A percentile compares a stretch with the other conserved stretches of the same genome.
Conservation (phyloP, 139 green algal species). For the Tetradesmus obliquus region DNA sequence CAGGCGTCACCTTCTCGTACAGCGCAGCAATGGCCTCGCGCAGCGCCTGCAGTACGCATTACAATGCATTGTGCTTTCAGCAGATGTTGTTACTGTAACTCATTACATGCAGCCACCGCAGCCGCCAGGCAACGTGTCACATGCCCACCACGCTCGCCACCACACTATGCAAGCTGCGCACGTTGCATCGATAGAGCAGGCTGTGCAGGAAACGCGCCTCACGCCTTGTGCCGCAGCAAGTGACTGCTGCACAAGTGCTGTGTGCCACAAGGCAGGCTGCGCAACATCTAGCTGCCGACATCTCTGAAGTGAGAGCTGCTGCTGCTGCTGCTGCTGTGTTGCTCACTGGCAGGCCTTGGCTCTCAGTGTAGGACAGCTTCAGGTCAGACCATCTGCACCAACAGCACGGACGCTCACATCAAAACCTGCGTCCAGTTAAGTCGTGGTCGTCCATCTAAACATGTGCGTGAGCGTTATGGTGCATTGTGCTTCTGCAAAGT, state of each 20-base stretch:
- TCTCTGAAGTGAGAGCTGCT: too few species aligned
- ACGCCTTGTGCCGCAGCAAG: too few species aligned
- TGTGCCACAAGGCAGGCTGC: too few species aligned
- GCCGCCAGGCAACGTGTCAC: background rate
- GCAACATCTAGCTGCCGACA: too few species aligned
- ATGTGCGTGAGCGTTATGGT: too few species aligned
- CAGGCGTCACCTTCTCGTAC: conserved; percentile 55
- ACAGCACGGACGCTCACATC: background rate
- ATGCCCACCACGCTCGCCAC: background rate
- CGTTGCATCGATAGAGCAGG: too few species aligned
- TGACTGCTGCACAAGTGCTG: too few species aligned
- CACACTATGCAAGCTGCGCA: background rate
- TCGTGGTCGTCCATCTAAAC: too few species aligned
- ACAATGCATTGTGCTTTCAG: background rate
- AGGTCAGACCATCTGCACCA: conserved; percentile 63
- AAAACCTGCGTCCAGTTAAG: too few species aligned
- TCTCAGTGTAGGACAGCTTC: conserved; percentile 73
- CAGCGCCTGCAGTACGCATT: conserved; percentile 51
- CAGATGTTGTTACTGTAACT: too few species aligned
- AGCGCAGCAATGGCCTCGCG: conserved; percentile 56
- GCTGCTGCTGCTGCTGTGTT: background rate
- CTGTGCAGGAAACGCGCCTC: too few species aligned
- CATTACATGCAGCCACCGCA: background rate
- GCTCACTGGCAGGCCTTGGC: conserved; percentile 66
- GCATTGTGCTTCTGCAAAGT: too few species aligned